Evolutionary conservation across 768 basidiomycete genomes (phyloP), one percentile per base, ranked within the genome.

Genomic region (Inosperma sp.): DNA sequence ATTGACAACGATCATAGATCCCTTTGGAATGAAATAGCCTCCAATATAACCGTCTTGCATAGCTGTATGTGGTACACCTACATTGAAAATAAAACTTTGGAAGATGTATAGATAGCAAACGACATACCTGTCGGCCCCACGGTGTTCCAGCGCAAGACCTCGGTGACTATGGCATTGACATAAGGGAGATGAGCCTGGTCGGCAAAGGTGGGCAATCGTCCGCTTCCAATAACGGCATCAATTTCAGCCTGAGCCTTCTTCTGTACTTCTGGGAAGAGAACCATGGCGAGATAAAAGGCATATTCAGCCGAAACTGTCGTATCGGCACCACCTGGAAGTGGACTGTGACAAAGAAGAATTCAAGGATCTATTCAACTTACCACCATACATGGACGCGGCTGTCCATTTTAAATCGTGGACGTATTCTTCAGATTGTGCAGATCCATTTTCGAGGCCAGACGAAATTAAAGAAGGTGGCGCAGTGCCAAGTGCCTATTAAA

Each of bases 181-280:
- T 83, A 83, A 0, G 81, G 79, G 4, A 84, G 66, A 30, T 68
- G 60, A 4, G 66, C 59, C 7, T 68, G 61, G 61, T 82, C 81
- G 5, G 63, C 60, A 26, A 72, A 58, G 5, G 30, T 65, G 1
- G 76, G 76, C 1, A 73, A 61, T 19, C 75, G 64, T 14, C 67
- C 68, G 5, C 51, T 54, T 1, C 68, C 72, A 48, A 74, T 60
- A 3, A 76, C 69, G 1, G 67, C 49, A 51, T 78, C 77, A 4
- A 83, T 68, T 56, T 83, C 82, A 14, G 65, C 71, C 51, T 80
- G 80, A 0, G 78, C 77, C 53, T 74, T 75, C 54, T 64, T 69
- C 59, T 77, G 74, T 7, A 81, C 75, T 4, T 79, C 75, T 67
- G 65, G 56, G 51, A 53, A 50, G 12, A 75, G 59, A 36, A 75